A percentile compares a stretch with the other conserved stretches of the same genome.
phyloP scores from a whole-genome alignment of 441 rosid species.

The Croton laevigatus region DNA sequence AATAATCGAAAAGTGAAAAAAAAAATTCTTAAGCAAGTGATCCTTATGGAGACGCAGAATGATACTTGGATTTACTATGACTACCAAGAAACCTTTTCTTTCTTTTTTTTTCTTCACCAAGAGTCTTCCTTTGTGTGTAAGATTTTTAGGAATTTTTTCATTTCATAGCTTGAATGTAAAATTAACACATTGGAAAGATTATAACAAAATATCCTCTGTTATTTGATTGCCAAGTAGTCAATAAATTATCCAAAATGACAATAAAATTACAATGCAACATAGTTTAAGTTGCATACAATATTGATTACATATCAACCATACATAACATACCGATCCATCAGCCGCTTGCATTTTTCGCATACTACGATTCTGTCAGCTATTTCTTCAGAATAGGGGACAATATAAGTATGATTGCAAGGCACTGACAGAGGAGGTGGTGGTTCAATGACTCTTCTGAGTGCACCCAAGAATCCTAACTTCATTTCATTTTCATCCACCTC shows the following conservation, averaged over 20 bases:
- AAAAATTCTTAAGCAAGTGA: too few relatives aligned
- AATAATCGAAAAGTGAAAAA: too few relatives aligned
- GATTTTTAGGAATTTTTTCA: not conserved
- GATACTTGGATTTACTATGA: not conserved
- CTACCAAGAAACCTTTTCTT: not conserved
- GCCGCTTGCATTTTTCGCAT: slow-evolving; percentile 62
- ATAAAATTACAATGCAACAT: slow-evolving; percentile 3
- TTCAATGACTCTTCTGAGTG: slow-evolving; percentile 38
- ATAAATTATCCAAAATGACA: slow-evolving; percentile 4
- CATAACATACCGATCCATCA: slow-evolving; percentile 48
- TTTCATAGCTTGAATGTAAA: not conserved
- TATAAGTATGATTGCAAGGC: slow-evolving; percentile 44
- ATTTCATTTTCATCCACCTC: slow-evolving; percentile 47
- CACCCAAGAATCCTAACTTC: slow-evolving; percentile 46
- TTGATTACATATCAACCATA: slow-evolving; percentile 40
- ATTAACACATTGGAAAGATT: too few relatives aligned
- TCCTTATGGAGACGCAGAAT: not conserved
- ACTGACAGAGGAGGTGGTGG: slow-evolving; percentile 22
- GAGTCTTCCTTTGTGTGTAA: not conserved
- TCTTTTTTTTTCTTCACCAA: not conserved
- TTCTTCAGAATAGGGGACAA: slow-evolving; percentile 44
- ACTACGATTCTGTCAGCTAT: slow-evolving; percentile 26
- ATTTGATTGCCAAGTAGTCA: slow-evolving; percentile 14
- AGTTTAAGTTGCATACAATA: slow-evolving; percentile 7
- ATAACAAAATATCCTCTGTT: not conserved